phyloP scores from a whole-genome alignment of 2,329 filamentous ascomycete species.

The Botrytis cinerea region DNA sequence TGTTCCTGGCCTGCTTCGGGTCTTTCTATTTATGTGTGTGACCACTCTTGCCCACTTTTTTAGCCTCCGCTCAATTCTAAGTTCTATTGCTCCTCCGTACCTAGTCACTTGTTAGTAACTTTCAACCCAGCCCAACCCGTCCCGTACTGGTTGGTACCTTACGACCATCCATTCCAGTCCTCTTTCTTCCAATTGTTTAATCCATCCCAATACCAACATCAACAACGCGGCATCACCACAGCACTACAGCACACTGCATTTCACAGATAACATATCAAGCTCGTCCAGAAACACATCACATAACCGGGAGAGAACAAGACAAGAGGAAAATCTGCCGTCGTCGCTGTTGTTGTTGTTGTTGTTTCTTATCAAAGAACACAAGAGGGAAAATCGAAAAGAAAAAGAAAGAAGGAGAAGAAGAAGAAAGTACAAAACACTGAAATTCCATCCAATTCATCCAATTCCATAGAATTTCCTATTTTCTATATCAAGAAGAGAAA shows the following conservation, averaged over 20 bases:
- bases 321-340: not conserved
- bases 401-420: not conserved
- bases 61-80: not conserved
- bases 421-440: constrained; percentile 8
- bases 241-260: not conserved
- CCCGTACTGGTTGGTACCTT: not conserved
- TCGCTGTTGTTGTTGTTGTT: not conserved
- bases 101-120: not conserved
- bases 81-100: not conserved
- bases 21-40: not conserved
- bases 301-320: constrained; percentile 18
- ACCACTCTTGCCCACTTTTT: constrained; percentile 1
- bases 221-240: not conserved
- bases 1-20: not conserved
- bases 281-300: not conserved
- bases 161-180: not conserved
- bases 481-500: constrained; percentile 11
- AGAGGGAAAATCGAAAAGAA: not conserved
- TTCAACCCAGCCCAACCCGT: not conserved
- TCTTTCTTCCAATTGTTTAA: not conserved
- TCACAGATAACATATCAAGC: not conserved
- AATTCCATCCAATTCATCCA: constrained; percentile 6
- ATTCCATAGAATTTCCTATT: constrained; percentile 23
- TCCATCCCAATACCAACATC: not conserved
- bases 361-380: not conserved